These are phyloP conservation scores for Talaromyces stipitatus DNA, from an alignment of 495 filamentous ascomycete genomes.

Conservation along the genomic window DNA sequence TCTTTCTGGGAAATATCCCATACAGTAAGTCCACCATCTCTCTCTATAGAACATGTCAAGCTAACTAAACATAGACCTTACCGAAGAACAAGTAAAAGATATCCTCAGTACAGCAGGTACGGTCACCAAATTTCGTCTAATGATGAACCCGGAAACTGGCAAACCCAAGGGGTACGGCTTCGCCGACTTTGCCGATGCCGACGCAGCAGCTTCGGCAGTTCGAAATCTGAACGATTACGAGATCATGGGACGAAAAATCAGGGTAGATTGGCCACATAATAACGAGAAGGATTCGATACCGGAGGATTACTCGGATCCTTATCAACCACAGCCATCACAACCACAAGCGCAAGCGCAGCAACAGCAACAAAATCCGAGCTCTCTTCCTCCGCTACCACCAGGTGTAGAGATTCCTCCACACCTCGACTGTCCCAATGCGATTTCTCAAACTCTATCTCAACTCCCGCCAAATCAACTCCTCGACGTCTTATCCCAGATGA, in stretches of 20 bases:
- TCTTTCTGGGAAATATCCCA: slow-evolving; percentile 83
- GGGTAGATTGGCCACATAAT: slow-evolving; percentile 93
- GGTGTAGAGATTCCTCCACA: slow-evolving; percentile 76
- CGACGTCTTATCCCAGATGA: slow-evolving; percentile 93
- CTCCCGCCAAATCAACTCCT: slow-evolving; percentile 84
- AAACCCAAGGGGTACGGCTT: slow-evolving; percentile 96
- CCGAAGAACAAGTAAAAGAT: slow-evolving; percentile 89
- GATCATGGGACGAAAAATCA: slow-evolving; percentile 87
- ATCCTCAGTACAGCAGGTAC: slow-evolving; percentile 82
- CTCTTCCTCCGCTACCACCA: slow-evolving; percentile 71
- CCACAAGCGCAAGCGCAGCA: not conserved
- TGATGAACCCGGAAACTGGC: slow-evolving; percentile 93
- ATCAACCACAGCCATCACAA: slow-evolving; percentile 27
- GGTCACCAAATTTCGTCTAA: slow-evolving; percentile 86
- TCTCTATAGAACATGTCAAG: not conserved
- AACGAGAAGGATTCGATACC: slow-evolving; percentile 67
- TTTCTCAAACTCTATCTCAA: slow-evolving; percentile 78
- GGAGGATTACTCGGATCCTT: slow-evolving; percentile 37
- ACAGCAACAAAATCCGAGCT: slow-evolving; percentile 22
- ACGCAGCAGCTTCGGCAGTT: slow-evolving; percentile 88
- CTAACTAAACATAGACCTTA: slow-evolving; percentile 56
- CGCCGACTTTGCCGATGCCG: slow-evolving; percentile 82
- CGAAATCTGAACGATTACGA: slow-evolving; percentile 95
- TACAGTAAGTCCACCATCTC: slow-evolving; percentile 39
- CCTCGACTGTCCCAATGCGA: slow-evolving; percentile 79